A percentile compares a stretch with the other conserved stretches of the same genome.
Evolutionary conservation across 1,139 yeast species (phyloP).

Genomic region (Yamadazyma atlantica): DNA sequence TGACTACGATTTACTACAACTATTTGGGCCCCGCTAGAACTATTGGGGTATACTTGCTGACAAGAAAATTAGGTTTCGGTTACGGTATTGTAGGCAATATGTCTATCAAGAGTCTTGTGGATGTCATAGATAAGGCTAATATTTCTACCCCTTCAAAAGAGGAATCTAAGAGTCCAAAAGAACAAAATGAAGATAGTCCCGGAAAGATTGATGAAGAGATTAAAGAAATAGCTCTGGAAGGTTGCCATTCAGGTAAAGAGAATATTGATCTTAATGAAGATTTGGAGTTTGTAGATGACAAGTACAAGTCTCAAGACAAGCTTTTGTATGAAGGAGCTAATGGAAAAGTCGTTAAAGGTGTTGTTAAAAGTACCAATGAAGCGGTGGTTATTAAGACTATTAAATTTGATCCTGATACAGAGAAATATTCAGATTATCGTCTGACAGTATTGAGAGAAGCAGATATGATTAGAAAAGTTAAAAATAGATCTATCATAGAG

Average conservation of each 20-base stretch:
- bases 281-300: not conserved
- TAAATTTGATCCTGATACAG: constrained; percentile 14
- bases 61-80: too few relatives aligned
- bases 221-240: not conserved
- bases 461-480: constrained; percentile 25
- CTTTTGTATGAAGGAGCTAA: constrained; percentile 48
- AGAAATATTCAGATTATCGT: constrained; percentile 2
- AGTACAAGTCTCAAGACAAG: constrained; percentile 13
- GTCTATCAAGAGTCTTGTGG: constrained; percentile 1
- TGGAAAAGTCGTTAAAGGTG: constrained; percentile 38
- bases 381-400: constrained; percentile 33
- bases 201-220: not conserved
- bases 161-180: not conserved
- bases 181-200: not conserved
- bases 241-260: not conserved
- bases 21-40: too few relatives aligned
- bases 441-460: constrained; percentile 32
- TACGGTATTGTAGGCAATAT: not conserved
- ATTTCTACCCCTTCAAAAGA: not conserved
- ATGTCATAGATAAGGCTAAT: constrained; percentile 1
- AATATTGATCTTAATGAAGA: not conserved
- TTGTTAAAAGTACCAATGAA: constrained; percentile 19
- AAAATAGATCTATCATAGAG: constrained; percentile 30
- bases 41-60: too few relatives aligned
- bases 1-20: too few relatives aligned